Percentiles rank a stretch among this genome's conserved stretches.
phyloP scores from a whole-genome alignment of 441 rosid species.

The Pelargonium cotyledonis region DNA sequence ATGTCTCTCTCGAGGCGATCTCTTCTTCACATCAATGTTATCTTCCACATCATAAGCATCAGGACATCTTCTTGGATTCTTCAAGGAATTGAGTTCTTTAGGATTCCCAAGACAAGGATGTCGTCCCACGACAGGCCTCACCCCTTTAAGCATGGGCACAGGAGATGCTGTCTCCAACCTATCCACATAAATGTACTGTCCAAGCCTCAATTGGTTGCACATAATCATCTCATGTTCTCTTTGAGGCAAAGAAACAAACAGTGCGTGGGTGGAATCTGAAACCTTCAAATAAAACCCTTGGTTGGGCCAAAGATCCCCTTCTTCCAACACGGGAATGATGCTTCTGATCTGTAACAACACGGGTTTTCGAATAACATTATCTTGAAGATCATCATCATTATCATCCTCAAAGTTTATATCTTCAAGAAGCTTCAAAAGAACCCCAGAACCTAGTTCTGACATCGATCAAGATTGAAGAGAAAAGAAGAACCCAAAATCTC shows the following conservation, averaged over 20 bases:
- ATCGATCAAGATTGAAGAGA: slow-evolving; percentile 20
- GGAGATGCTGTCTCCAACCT: slow-evolving; percentile 61
- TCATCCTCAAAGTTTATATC: slow-evolving; percentile 41
- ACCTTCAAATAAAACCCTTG: slow-evolving; percentile 62
- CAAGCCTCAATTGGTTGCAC: slow-evolving; percentile 49
- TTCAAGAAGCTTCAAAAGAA: slow-evolving; percentile 49
- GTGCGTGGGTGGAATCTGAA: slow-evolving; percentile 54
- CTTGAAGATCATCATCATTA: neutral
- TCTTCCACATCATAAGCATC: slow-evolving; percentile 27
- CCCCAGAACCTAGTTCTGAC: slow-evolving; percentile 46
- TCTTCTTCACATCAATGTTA: slow-evolving; percentile 22
- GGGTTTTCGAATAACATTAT: slow-evolving; percentile 23
- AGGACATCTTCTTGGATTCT: slow-evolving; percentile 39
- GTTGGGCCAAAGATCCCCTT: slow-evolving; percentile 67
- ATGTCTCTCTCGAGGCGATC: slow-evolving; percentile 20
- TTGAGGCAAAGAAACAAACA: slow-evolving; percentile 57
- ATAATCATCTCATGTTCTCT: slow-evolving; percentile 64
- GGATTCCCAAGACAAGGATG: slow-evolving; percentile 40
- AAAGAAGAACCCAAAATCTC: neutral
- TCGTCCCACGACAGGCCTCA: slow-evolving; percentile 55
- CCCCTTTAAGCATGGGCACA: slow-evolving; percentile 56
- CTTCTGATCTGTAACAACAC: slow-evolving; percentile 59
- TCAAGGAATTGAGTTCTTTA: slow-evolving; percentile 41
- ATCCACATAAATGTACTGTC: slow-evolving; percentile 50
- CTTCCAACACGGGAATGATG: slow-evolving; percentile 57